Conservation (phyloP, 2,329 filamentous ascomycete genomes). For the Fusarium heterosporum region DNA sequence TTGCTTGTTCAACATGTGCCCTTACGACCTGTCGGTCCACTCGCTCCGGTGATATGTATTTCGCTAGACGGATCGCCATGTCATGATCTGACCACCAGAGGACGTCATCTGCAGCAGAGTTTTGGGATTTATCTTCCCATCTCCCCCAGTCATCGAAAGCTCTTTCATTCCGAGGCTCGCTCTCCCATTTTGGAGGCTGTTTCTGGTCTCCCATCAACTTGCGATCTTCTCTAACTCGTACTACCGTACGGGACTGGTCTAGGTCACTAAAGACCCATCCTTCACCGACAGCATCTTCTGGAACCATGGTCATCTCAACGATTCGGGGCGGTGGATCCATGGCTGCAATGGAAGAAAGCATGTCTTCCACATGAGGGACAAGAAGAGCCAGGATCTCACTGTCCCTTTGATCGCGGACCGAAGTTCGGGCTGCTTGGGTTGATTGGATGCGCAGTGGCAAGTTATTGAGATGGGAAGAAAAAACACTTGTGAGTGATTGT, state of each 20-base stretch:
- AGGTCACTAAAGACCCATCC: slow-evolving; percentile 54
- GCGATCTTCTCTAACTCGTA: slow-evolving; percentile 45
- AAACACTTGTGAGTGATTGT: slow-evolving; percentile 45
- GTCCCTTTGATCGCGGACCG: slow-evolving; percentile 54
- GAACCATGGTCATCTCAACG: slow-evolving; percentile 60
- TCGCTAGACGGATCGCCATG: slow-evolving; percentile 60
- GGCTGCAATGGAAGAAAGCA: slow-evolving; percentile 55
- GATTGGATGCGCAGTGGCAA: slow-evolving; percentile 55
- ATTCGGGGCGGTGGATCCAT: slow-evolving; percentile 49
- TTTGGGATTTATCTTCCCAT: slow-evolving; percentile 49
- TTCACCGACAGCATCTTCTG: slow-evolving; percentile 54
- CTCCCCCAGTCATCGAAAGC: slow-evolving; percentile 62
- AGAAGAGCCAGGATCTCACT: slow-evolving; percentile 55
- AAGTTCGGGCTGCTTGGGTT: slow-evolving; percentile 50
- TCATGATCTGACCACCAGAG: slow-evolving; percentile 63
- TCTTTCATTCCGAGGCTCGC: slow-evolving; percentile 5
- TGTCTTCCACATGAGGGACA: slow-evolving; percentile 56
- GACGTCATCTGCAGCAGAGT: slow-evolving; percentile 2
- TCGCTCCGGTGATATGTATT: slow-evolving; percentile 55
- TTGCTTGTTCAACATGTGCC: slow-evolving; percentile 48
- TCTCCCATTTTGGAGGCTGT: background rate
- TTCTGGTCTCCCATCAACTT: slow-evolving; percentile 31
- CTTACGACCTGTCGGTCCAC: slow-evolving; percentile 49
- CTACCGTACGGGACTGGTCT: slow-evolving; percentile 48
- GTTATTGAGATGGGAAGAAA: slow-evolving; percentile 52